Evolutionary conservation across 495 filamentous ascomycete species (phyloP), one percentile per base, ranked within the genome.

Genomic region (Tuber calosporum): DNA sequence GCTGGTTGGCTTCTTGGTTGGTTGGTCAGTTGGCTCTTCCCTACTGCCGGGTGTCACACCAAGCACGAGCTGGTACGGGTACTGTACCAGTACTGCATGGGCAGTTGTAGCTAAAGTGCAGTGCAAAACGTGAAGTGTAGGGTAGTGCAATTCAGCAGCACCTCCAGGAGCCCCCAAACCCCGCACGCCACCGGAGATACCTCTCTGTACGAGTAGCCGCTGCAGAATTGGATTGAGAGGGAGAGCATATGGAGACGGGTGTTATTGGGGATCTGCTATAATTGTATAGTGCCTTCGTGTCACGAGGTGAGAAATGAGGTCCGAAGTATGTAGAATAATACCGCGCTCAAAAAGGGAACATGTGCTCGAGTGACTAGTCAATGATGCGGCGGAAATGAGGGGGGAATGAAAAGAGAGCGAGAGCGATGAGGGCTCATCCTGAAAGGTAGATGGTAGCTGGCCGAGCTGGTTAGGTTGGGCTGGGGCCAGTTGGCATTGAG

Each of bases 241-340:
- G 67, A 73, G 45, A 67, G 70, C 67, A 66, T 77, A 70, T 78
- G 76, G 70, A 68, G 75, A 41, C 42, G 71, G 76, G 70, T 70
- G 73, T 71, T 77, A 78, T 37, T 73, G 67, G 70, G 73, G 74
- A 78, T 78, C 68, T 71, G 34, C 68, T 53, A 66, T 68, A 40
- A 77, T 70, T 62, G 53, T 13, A 62, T 30, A 62, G 37, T 45
- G 58, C 48, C 45, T 53, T 70, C 30, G 40, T 68, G 38, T 70
- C 58, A 73, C 71, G 67, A 53, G 73, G 37, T 26, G 69, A 77
- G 76, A 77, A 67, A 42, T 73, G 70, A 77, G 42, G 76, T 58
- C 53, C 67, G 73, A 66, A 73, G 72, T 77, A n/a, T n/a, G n/a
- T n/a, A 45, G 73, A 78, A 78, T 77, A 78, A 78, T 78, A 77